Evolutionary conservation across 306 rosid species (phyloP).

Genomic region (Ammopiptanthus mongolicus): DNA sequence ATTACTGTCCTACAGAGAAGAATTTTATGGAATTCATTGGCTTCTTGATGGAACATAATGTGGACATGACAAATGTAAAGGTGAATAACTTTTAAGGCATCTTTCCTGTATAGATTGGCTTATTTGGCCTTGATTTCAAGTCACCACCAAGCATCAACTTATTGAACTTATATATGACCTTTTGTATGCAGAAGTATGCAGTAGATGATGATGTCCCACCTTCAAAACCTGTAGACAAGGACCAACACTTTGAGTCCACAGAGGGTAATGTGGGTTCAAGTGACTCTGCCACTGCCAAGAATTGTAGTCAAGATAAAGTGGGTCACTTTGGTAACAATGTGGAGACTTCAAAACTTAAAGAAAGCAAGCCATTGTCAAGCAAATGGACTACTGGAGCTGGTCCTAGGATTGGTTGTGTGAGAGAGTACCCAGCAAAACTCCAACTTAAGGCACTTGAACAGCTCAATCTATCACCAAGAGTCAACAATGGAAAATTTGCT

Average conservation of each 20-base stretch:
- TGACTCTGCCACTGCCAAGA: conserved; percentile 13
- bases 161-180: neutral
- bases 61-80: conserved; percentile 75
- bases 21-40: conserved; percentile 56
- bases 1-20: conserved; percentile 69
- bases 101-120: neutral
- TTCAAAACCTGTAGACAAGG: neutral
- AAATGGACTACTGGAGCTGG: conserved; percentile 65
- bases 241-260: neutral
- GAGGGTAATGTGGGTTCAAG: neutral
- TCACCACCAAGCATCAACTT: conserved; percentile 4
- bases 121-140: neutral
- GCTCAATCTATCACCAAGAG: conserved; percentile 59
- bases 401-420: conserved; percentile 56
- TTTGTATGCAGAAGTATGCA: conserved; percentile 48
- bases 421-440: conserved; percentile 65
- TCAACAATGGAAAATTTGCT: conserved; percentile 21
- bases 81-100: conserved; percentile 27
- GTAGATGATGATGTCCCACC: conserved; percentile 72
- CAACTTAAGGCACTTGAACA: conserved; percentile 72
- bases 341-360: conserved; percentile 18
- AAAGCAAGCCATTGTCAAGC: conserved; percentile 29
- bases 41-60: conserved; percentile 59
- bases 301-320: neutral
- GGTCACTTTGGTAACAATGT: neutral